phyloP scores from a whole-genome alignment of 169 alveolate genomes.

The Babesia bovis region DNA sequence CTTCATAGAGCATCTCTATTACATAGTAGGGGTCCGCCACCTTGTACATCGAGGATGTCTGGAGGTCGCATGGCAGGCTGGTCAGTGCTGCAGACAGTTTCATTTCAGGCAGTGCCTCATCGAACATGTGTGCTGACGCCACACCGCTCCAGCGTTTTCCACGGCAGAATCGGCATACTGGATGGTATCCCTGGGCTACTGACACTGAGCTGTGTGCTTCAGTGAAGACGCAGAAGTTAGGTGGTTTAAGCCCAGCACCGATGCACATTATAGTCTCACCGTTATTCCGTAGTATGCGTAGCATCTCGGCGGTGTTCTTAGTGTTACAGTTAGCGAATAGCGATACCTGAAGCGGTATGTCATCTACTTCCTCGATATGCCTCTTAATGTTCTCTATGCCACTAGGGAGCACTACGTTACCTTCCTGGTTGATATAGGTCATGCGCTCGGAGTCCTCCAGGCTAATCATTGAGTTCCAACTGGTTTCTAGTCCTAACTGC shows the following conservation, averaged over 20 bases:
- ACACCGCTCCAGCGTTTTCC: constrained; percentile 70
- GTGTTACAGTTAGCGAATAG: constrained; percentile 40
- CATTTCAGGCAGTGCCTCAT: constrained; percentile 52
- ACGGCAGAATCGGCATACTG: constrained; percentile 63
- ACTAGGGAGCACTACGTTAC: constrained; percentile 64
- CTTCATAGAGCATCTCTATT: constrained; percentile 64
- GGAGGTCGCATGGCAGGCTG: constrained; percentile 57
- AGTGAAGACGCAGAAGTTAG: constrained; percentile 48
- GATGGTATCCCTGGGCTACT: constrained; percentile 65
- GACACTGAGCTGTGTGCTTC: constrained; percentile 59
- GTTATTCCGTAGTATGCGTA: constrained; percentile 46
- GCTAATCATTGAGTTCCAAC: constrained; percentile 81
- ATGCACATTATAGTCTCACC: constrained; percentile 68
- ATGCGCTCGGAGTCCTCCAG: constrained; percentile 57
- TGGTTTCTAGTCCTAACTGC: constrained; percentile 78
- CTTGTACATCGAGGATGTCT: constrained; percentile 50
- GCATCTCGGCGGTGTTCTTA: constrained; percentile 55
- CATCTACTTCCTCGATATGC: constrained; percentile 66
- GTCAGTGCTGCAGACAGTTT: constrained; percentile 62
- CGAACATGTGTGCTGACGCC: constrained; percentile 51
- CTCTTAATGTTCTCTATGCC: constrained; percentile 65
- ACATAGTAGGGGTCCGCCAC: constrained; percentile 60
- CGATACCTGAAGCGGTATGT: constrained; percentile 65
- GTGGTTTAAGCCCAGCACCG: constrained; percentile 57
- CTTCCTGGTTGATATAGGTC: constrained; percentile 61